Evolutionary conservation across 2,329 filamentous ascomycete species (phyloP).

Genomic region (Colletotrichum salicis): DNA sequence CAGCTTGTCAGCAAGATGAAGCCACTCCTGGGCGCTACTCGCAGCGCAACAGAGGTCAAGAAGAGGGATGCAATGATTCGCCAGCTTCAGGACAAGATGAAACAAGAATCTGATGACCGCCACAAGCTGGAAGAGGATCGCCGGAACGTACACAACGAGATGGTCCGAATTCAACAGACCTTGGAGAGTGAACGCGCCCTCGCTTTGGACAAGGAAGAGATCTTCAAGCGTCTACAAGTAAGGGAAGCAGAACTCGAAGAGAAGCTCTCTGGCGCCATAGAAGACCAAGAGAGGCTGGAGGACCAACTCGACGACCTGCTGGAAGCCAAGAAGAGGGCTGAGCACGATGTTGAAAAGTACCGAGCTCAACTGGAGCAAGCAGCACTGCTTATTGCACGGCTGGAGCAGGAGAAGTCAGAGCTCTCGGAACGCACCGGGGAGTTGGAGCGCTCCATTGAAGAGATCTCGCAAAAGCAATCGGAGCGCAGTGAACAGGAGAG

Average conservation of each 20-base stretch:
- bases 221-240: slow-evolving; percentile 93
- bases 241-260: slow-evolving; percentile 94
- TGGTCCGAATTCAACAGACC: slow-evolving; percentile 90
- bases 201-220: slow-evolving; percentile 97
- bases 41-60: slow-evolving; percentile 93
- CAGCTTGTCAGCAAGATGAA: slow-evolving; percentile 94
- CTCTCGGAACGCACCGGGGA: slow-evolving; percentile 74
- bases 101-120: slow-evolving; percentile 77
- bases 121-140: slow-evolving; percentile 91
- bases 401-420: slow-evolving; percentile 87
- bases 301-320: slow-evolving; percentile 92
- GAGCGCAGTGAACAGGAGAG: slow-evolving; percentile 82
- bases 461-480: slow-evolving; percentile 76
- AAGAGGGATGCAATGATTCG: slow-evolving; percentile 94
- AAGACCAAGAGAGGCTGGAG: slow-evolving; percentile 93
- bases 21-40: slow-evolving; percentile 89
- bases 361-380: slow-evolving; percentile 91
- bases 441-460: slow-evolving; percentile 76
- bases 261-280: slow-evolving; percentile 89
- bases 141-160: slow-evolving; percentile 85
- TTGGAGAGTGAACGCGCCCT: slow-evolving; percentile 96
- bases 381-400: slow-evolving; percentile 82
- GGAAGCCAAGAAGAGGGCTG: slow-evolving; percentile 86
- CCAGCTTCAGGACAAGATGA: slow-evolving; percentile 85
- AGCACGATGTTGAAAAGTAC: slow-evolving; percentile 83